These are phyloP conservation scores for Chiua virens DNA, from an alignment of 768 basidiomycete genomes.

Conservation along the genomic window DNA sequence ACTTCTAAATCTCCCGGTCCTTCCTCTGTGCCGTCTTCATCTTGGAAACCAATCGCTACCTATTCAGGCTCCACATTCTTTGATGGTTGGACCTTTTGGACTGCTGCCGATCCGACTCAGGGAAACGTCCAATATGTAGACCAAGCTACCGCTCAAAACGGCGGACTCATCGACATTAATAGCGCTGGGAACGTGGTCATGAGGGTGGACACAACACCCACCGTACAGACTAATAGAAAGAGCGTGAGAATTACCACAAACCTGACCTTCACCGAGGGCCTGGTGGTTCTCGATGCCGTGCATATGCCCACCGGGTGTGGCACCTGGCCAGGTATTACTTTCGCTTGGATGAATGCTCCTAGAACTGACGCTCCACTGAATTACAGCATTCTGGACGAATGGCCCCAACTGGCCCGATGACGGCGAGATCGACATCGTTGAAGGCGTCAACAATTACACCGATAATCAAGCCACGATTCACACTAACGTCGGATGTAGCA, in stretches of 20 bases:
- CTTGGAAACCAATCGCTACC: slow-evolving; percentile 58
- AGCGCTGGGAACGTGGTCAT: slow-evolving; percentile 76
- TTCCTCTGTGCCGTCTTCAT: slow-evolving; percentile 39
- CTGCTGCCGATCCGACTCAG: slow-evolving; percentile 70
- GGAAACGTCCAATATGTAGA: slow-evolving; percentile 71
- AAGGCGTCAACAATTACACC: slow-evolving; percentile 80
- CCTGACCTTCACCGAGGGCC: slow-evolving; percentile 56
- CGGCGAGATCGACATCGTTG: slow-evolving; percentile 84
- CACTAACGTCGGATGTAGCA: slow-evolving; percentile 67
- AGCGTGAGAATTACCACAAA: slow-evolving; percentile 77
- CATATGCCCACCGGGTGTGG: slow-evolving; percentile 93
- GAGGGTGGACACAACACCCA: slow-evolving; percentile 82
- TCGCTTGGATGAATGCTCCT: background rate
- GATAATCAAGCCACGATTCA: slow-evolving; percentile 83
- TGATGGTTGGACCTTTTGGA: slow-evolving; percentile 76
- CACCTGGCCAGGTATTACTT: slow-evolving; percentile 62
- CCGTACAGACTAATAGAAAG: slow-evolving; percentile 64
- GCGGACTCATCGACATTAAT: slow-evolving; percentile 67
- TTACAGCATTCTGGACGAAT: slow-evolving; percentile 48
- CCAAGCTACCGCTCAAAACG: slow-evolving; percentile 54
- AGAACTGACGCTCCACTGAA: background rate
- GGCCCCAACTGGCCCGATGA: slow-evolving; percentile 45
- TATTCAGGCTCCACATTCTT: slow-evolving; percentile 77
- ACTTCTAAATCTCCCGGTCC: slow-evolving; percentile 17
- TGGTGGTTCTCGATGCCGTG: slow-evolving; percentile 79